Percentiles rank a stretch among this genome's conserved stretches.
Evolutionary conservation across 2,329 filamentous ascomycete genomes (phyloP).

Genomic region (Cytospora mali): DNA sequence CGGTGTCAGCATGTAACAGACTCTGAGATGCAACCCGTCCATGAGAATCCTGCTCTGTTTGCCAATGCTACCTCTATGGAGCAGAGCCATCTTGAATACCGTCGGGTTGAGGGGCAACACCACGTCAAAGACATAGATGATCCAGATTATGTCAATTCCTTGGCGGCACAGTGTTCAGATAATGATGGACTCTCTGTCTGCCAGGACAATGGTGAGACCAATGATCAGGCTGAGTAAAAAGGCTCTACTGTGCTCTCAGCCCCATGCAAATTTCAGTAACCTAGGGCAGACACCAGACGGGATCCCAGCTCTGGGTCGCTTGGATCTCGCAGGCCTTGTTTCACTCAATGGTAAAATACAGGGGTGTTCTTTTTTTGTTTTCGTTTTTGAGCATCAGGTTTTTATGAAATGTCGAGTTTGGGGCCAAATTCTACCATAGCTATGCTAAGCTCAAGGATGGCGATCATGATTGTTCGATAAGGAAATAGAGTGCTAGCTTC

Average conservation of each 20-base stretch:
- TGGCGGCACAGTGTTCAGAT: not conserved
- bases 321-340: not conserved
- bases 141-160: not conserved
- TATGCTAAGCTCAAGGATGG: not conserved
- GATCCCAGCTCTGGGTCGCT: not conserved
- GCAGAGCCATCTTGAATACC: not conserved
- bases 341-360: not conserved
- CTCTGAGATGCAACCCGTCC: not conserved
- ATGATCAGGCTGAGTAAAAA: not conserved
- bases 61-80: not conserved
- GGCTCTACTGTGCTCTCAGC: not conserved
- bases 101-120: not conserved
- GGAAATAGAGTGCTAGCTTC: not conserved
- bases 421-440: not conserved
- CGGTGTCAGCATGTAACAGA: not conserved
- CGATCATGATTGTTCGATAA: not conserved
- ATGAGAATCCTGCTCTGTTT: too few relatives aligned
- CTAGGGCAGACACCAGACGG: not conserved
- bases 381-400: not conserved
- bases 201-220: not conserved
- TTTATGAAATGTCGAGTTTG: not conserved
- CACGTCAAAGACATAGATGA: not conserved
- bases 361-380: not conserved
- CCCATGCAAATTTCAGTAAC: too few relatives aligned
- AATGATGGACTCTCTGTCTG: not conserved